Conservation (phyloP, 257 asterid genomes). For the Solanum gandarillasii region DNA sequence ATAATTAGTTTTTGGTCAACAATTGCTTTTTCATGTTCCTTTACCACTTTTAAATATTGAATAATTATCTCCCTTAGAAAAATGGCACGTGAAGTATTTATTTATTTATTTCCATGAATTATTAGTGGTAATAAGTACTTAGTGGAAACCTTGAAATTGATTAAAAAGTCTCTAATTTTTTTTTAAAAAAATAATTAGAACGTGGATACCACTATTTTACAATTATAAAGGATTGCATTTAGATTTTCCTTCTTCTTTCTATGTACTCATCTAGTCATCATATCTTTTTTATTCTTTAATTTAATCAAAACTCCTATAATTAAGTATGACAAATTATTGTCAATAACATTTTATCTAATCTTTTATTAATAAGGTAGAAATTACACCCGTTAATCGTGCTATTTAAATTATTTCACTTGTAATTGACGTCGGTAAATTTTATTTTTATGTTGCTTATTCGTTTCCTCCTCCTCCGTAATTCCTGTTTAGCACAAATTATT, state of each 20-base stretch:
- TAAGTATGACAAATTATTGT: neutral
- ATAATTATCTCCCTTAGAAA: neutral
- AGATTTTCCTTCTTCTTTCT: neutral
- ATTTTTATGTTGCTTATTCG: neutral
- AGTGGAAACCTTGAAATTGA: neutral
- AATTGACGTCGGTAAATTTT: neutral
- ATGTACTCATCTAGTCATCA: neutral
- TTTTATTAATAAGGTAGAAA: neutral
- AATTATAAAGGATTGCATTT: neutral
- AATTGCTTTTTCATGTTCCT: neutral
- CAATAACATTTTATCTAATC: neutral
- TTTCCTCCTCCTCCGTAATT: neutral
- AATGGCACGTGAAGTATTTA: neutral
- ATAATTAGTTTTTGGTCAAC: neutral
- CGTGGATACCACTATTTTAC: neutral
- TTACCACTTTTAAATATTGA: neutral
- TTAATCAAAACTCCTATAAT: neutral
- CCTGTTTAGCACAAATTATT: no score
- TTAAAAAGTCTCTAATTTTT: neutral
- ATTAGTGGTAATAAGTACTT: neutral
- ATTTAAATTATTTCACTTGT: neutral
- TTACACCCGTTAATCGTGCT: neutral
- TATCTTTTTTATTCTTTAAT: neutral
- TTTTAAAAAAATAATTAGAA: neutral
- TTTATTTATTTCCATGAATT: neutral